phyloP scores from a whole-genome alignment of 1,284 basidiomycete species.

The Irpex sp. region DNA sequence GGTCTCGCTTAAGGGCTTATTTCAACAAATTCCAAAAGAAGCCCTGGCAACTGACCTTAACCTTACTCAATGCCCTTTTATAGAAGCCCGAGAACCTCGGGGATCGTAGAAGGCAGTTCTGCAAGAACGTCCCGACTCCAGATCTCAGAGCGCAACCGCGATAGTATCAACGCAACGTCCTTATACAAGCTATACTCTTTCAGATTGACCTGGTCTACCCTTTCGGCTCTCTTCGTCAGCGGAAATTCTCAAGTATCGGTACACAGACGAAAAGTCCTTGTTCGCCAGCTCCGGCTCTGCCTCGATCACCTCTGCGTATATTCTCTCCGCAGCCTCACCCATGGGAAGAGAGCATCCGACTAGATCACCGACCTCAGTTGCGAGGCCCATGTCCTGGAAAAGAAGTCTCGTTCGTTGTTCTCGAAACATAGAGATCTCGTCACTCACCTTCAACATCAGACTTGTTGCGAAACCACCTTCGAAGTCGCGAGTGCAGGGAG shows the following conservation, averaged over 20 bases:
- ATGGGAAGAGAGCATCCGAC: constrained; percentile 57
- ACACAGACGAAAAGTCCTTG: constrained; percentile 82
- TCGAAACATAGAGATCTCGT: background rate
- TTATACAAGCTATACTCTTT: constrained; percentile 1
- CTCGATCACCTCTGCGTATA: constrained; percentile 56
- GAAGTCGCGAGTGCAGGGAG: constrained; percentile 82
- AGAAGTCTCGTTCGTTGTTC: background rate
- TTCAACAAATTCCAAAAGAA: background rate
- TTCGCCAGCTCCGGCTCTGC: constrained; percentile 53
- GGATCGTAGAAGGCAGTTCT: background rate
- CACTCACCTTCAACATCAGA: constrained; percentile 76
- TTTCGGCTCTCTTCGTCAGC: constrained; percentile 14
- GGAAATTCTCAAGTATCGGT: constrained; percentile 47
- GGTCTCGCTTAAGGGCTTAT: background rate
- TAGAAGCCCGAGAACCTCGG: background rate
- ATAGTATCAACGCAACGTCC: background rate
- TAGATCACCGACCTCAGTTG: constrained; percentile 53
- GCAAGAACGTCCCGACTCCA: background rate
- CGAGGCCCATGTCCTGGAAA: constrained; percentile 76
- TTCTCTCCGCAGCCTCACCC: constrained; percentile 54
- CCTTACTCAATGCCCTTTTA: background rate
- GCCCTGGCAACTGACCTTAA: constrained; percentile 9
- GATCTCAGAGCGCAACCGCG: too few relatives aligned
- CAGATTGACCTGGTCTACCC: constrained; percentile 9
- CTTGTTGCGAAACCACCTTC: constrained; percentile 83